A percentile compares a stretch with the other conserved stretches of the same genome.
These are phyloP conservation scores for Mycena galopus DNA, from an alignment of 768 basidiomycete genomes.

Conservation along the genomic window DNA sequence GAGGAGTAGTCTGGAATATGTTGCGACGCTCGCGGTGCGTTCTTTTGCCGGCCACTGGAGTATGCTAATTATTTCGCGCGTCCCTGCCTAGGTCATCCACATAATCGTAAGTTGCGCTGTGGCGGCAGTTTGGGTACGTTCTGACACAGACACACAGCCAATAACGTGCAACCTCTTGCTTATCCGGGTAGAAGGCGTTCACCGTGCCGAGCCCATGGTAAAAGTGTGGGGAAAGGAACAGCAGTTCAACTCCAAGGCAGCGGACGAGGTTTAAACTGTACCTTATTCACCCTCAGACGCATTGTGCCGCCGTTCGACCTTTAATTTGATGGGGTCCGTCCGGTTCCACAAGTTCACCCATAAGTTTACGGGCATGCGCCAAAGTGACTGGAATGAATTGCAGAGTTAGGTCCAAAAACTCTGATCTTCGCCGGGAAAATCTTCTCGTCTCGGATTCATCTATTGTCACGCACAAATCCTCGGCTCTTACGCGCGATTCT, in stretches of 20 bases:
- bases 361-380: too few relatives aligned
- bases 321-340: too few relatives aligned
- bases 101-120: not conserved
- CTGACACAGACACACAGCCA: conserved; percentile 7
- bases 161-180: conserved; percentile 27
- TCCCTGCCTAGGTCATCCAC: not conserved
- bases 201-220: not conserved
- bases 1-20: conserved; percentile 20
- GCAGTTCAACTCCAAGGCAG: not conserved
- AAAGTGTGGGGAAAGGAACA: not conserved
- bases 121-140: not conserved
- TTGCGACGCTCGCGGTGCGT: conserved; percentile 18
- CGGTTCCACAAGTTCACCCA: too few relatives aligned
- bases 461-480: too few relatives aligned
- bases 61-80: not conserved
- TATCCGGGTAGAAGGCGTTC: conserved; percentile 3
- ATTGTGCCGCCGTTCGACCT: too few relatives aligned
- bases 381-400: too few relatives aligned
- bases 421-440: too few relatives aligned
- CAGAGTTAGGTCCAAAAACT: too few relatives aligned
- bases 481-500: too few relatives aligned
- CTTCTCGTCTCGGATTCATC: too few relatives aligned
- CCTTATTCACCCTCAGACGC: too few relatives aligned
- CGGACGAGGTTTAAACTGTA: not conserved
- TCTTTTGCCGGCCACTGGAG: not conserved